These are phyloP conservation scores for Fomitopsis palustris DNA, from an alignment of 1,284 basidiomycete genomes.

Conservation along the genomic window DNA sequence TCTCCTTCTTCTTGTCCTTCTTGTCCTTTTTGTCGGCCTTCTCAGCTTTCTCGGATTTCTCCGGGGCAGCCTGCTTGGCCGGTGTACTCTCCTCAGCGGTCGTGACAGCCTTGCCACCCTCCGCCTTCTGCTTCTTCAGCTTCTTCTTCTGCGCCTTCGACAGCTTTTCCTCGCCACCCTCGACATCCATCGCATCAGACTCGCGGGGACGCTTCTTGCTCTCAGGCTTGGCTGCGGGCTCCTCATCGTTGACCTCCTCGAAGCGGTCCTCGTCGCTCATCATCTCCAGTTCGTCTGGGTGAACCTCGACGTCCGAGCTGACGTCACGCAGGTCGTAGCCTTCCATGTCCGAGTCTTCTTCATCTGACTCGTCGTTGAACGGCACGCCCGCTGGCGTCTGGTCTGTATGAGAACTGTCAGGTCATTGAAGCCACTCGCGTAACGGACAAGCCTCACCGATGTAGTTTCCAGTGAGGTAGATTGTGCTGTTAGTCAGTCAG, in stretches of 20 bases:
- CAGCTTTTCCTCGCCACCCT: constrained; percentile 32
- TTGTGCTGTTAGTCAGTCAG: constrained; percentile 44
- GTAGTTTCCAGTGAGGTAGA: constrained; percentile 91
- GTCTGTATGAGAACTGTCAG: constrained; percentile 31
- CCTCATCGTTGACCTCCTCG: constrained; percentile 44
- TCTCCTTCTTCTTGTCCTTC: constrained; percentile 33
- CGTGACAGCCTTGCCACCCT: constrained; percentile 54
- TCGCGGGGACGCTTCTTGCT: constrained; percentile 61
- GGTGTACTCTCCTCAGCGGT: constrained; percentile 31
- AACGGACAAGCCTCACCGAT: constrained; percentile 49
- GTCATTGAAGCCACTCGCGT: neutral
- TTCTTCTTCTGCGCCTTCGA: constrained; percentile 65
- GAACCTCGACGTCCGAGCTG: constrained; percentile 74
- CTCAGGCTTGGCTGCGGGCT: constrained; percentile 15
- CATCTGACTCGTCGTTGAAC: constrained; percentile 39
- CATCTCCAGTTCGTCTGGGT: constrained; percentile 52
- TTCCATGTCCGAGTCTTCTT: constrained; percentile 38
- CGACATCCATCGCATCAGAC: constrained; percentile 43
- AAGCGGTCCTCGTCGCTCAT: constrained; percentile 61
- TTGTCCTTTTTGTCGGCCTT: constrained; percentile 39
- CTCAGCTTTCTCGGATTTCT: constrained; percentile 38
- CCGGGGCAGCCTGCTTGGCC: constrained; percentile 32
- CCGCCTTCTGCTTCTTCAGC: constrained; percentile 69
- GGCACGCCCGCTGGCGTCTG: constrained; percentile 51
- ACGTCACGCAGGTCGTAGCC: constrained; percentile 67